Evolutionary conservation across 1,139 yeast species (phyloP).

Genomic region (Saccharomyces pastorianus): DNA sequence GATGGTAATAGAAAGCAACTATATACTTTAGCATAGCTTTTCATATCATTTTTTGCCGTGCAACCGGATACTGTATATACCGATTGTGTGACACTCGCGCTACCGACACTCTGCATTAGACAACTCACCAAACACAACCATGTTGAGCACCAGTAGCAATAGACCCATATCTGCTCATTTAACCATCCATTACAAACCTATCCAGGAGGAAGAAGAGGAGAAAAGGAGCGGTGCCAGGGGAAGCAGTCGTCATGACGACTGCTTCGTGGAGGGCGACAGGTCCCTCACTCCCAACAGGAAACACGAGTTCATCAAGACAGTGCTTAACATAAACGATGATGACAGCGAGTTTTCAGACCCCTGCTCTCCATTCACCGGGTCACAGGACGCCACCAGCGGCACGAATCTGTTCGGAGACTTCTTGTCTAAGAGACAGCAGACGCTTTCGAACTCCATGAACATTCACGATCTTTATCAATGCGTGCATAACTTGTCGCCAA

Average conservation of each 20-base stretch:
- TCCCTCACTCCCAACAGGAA: not conserved
- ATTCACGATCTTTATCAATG: conserved; percentile 6
- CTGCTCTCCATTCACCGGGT: not conserved
- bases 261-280: not conserved
- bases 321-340: not conserved
- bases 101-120: not conserved
- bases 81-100: not conserved
- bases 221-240: not conserved
- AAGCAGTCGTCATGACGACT: not conserved
- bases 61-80: not conserved
- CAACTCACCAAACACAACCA: not conserved
- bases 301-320: not conserved
- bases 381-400: not conserved
- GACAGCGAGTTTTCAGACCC: not conserved
- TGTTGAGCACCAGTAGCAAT: not conserved
- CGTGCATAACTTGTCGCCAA: not conserved
- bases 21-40: not conserved
- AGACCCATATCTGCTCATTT: conserved; percentile 6
- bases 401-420: not conserved
- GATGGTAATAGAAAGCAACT: not conserved
- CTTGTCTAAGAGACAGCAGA: not conserved
- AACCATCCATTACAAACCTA: conserved; percentile 3
- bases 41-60: not conserved
- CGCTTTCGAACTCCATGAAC: not conserved
- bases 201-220: not conserved